A percentile compares a stretch with the other conserved stretches of the same genome.
Conservation (phyloP, 805 yeast genomes). For the Candida hispaniensis region DNA sequence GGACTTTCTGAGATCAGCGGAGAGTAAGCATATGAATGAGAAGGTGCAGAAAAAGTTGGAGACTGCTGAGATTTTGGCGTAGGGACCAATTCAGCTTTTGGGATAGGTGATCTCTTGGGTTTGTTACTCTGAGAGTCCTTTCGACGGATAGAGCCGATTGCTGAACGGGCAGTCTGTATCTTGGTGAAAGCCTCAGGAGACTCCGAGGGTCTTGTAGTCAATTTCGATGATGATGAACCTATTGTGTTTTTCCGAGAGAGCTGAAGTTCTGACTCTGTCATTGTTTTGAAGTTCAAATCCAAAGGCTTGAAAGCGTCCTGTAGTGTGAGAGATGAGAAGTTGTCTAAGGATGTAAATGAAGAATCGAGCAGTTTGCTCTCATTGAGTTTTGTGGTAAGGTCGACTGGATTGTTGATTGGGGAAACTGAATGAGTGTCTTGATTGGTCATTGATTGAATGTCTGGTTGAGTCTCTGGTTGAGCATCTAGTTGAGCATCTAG, state of each 20-base stretch:
- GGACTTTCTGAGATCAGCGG: not conserved
- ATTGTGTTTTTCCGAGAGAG: conserved; percentile 13
- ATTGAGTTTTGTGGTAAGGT: too few relatives aligned
- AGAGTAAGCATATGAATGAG: not conserved
- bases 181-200: conserved; percentile 12
- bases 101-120: not conserved
- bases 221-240: conserved; percentile 4
- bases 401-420: too few relatives aligned
- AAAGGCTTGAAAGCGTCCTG: conserved; percentile 4
- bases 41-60: not conserved
- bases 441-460: too few relatives aligned
- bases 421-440: too few relatives aligned
- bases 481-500: too few relatives aligned
- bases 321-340: too few relatives aligned
- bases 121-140: not conserved
- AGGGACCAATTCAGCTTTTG: not conserved
- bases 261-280: conserved; percentile 2
- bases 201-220: conserved; percentile 7
- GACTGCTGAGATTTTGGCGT: too few relatives aligned
- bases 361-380: too few relatives aligned
- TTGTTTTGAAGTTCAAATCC: too few relatives aligned
- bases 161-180: conserved; percentile 10
- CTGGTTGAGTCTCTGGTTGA: too few relatives aligned
- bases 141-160: conserved; percentile 2
- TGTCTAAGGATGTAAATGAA: too few relatives aligned